Conservation (phyloP, 352 stramenopile genomes). For the Pythium brassicae region DNA sequence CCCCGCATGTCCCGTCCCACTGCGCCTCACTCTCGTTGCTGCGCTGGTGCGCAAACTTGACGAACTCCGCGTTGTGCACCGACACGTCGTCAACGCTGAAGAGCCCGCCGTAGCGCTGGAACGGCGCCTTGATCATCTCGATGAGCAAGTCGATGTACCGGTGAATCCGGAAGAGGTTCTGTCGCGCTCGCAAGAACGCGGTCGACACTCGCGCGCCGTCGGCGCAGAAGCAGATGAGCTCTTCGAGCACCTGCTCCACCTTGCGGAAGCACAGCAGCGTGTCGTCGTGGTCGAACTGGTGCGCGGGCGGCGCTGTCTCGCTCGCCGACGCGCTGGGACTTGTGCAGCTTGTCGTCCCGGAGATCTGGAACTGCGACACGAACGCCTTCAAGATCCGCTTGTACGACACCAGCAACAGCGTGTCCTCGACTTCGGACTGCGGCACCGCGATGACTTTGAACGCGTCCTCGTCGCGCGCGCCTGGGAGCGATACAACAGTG, state of each 20-base stretch:
- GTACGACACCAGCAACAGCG: conserved; percentile 58
- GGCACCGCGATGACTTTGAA: conserved; percentile 55
- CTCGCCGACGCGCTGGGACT: neutral
- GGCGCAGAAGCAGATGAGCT: conserved; percentile 45
- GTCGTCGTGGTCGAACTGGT: conserved; percentile 28
- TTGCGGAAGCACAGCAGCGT: conserved; percentile 30
- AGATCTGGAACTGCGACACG: conserved; percentile 26
- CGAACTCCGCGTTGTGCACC: conserved; percentile 44
- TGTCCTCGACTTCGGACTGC: conserved; percentile 48
- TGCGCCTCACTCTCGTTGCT: conserved; percentile 11
- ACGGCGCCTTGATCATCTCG: conserved; percentile 61
- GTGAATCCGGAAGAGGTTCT: conserved; percentile 54
- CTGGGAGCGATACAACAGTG: conserved; percentile 38
- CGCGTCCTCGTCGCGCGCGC: conserved; percentile 60
- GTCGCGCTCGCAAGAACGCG: conserved; percentile 27
- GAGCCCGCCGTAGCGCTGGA: conserved; percentile 50
- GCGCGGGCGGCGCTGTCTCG: neutral
- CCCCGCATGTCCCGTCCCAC: conserved; percentile 5
- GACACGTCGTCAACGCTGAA: conserved; percentile 57
- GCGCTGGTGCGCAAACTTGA: conserved; percentile 14
- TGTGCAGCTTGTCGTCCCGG: neutral
- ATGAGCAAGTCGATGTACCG: conserved; percentile 61
- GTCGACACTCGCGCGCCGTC: conserved; percentile 22
- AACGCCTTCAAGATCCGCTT: conserved; percentile 38
- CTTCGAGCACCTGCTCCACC: conserved; percentile 34